Evolutionary conservation across 495 filamentous ascomycete genomes (phyloP), one percentile per base, ranked within the genome.

Genomic region (Trichoderma parareesei): DNA sequence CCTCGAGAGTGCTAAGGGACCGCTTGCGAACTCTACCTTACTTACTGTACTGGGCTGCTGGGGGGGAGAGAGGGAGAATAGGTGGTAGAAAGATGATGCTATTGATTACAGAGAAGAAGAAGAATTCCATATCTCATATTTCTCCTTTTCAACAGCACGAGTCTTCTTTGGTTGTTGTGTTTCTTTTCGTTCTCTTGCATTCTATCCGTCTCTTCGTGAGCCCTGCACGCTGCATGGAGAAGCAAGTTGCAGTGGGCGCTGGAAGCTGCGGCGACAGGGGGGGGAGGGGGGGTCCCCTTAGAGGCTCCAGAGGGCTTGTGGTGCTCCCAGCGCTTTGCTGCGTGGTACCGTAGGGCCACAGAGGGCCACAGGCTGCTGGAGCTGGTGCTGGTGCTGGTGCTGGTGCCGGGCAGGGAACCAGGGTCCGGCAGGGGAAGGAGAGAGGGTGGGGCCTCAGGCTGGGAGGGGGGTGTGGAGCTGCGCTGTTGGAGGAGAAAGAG

Each of bases 181-280:
- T 27, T 27, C 27, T 27, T 27, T 27, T 27, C 2, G 27, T 27
- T 27, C 27, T 27, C 27, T 27, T 27, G 27, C 27, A 27, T 27
- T 27, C 27, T 27, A 0, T 27, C 27, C 27, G 27, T 27, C 27
- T 27, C 27, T 27, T 27, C 27, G 27, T 27, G 27, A 27, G 49
- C 49, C 49, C 49, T 57, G 49, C 49, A 33, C 33, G 11, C 49
- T 57, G 49, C 49, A 57, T 57, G 49, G 49, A 27, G 27, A 20
- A 16, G 20, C 4, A 10, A 57, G 49, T 4, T 57, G 18, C 49
- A n/a, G 10, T 18, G 49, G 49, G 49, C 49, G 49, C 49, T 57
- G 49, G 49, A 27, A 35, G 49, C 49, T 33, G 49, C 49, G 27
- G 49, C 49, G 49, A 57, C 49, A 57, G 49, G 49, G 49, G 49